Base-by-base conservation (phyloP, 2,329 filamentous ascomycete genomes). In the Ophiosphaerella herpotricha region DNA sequence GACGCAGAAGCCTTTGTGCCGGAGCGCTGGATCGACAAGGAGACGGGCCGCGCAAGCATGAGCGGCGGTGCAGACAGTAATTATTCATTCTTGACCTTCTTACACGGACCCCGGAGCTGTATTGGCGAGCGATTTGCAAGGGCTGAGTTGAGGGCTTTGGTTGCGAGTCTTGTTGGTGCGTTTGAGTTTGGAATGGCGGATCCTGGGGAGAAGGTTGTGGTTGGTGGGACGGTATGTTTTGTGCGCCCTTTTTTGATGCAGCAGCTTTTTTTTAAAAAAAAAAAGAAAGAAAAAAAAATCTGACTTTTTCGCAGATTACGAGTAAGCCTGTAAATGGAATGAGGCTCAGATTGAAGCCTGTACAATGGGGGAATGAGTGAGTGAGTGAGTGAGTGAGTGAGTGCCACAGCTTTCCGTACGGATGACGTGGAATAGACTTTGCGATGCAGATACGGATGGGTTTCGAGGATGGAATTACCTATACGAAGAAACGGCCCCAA, bases 1-100 rank as follows among this genome's bases (percentile, higher is more conserved):
- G 65, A 76, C 32, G 68, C 77, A 3, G 68, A 71, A n/a, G 49
- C 67, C 0, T 79, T 79, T 60, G 55, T 65, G 0, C 77, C 77
- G 0, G 74, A 78, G 18, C 69, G 77, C 23, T 79, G 77, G 77
- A 74, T 80, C 47, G 74, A 78, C 47, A 55, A 56, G 16, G 46
- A 62, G 23, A 66, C 57, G 13, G 71, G 67, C 3, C 67, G 68
- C 12, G 68, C 74, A 4, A 78, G 76, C 16, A 75, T 73, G 58
- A 64, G 63, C n/a, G 75, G 68, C 7, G 67, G 69, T 26, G 64
- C 68, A 1, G 61, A 65, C 4, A 75, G 73, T 51, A 75, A 75
- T 47, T 77, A 71, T 43, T 60, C 66, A 11, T 72, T 74, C 45
- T 38, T 78, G 43, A 78, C 76, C 0, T 80, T 79, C 51, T 57